A percentile compares a stretch with the other conserved stretches of the same genome.
Evolutionary conservation across 306 rosid species (phyloP).

Genomic region (Senna tora): DNA sequence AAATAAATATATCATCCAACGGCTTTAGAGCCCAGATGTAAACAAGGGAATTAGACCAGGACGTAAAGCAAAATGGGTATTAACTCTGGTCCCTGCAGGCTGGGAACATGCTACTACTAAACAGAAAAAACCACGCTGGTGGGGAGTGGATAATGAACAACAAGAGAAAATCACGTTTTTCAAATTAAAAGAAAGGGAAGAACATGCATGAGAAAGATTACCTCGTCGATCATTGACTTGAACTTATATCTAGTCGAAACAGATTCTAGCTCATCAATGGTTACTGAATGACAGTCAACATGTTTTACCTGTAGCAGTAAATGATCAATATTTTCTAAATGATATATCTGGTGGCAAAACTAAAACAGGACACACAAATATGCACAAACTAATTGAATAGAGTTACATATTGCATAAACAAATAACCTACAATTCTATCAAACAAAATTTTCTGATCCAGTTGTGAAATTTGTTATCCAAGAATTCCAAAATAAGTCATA

Average conservation of each 20-base stretch:
- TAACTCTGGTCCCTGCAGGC: not conserved
- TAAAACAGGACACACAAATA: conserved; percentile 9
- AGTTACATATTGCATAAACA: not conserved
- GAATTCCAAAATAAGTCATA: no score
- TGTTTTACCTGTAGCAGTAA: conserved; percentile 67
- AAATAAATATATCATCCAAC: not conserved
- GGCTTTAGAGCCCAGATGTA: not conserved
- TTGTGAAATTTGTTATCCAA: not conserved
- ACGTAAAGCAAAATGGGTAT: not conserved
- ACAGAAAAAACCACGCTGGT: no score
- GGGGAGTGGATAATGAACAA: conserved; percentile 3
- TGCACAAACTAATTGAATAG: not conserved
- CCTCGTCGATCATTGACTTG: conserved; percentile 99
- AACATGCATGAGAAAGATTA: conserved; percentile 41
- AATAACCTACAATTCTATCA: not conserved
- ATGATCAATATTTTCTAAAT: conserved; percentile 27
- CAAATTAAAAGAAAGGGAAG: conserved; percentile 28
- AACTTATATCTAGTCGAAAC: conserved; percentile 71
- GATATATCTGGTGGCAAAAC: conserved; percentile 1
- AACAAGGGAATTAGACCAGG: not conserved
- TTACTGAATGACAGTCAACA: conserved; percentile 72
- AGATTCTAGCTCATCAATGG: conserved; percentile 75
- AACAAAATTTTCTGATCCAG: not conserved
- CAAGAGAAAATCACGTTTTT: conserved; percentile 10
- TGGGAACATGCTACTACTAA: not conserved